Evolutionary conservation across 2,329 filamentous ascomycete species (phyloP).

Genomic region (Apiospora marii): DNA sequence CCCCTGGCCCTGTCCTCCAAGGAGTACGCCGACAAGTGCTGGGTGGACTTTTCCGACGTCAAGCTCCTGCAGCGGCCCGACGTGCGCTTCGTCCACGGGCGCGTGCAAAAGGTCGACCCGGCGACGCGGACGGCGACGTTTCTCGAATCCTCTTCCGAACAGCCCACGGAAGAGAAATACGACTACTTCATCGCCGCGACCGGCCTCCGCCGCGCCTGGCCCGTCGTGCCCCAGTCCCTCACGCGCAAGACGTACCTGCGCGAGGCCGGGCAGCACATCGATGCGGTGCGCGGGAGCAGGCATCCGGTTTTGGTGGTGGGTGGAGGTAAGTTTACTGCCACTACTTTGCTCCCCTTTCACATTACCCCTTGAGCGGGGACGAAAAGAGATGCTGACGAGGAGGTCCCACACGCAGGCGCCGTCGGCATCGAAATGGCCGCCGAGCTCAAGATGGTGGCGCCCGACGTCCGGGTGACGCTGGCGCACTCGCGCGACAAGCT

Average conservation of each 20-base stretch:
- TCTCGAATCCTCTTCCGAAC: constrained; percentile 54
- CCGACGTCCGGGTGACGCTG: constrained; percentile 72
- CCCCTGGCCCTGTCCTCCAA: constrained; percentile 74
- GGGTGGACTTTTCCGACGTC: constrained; percentile 74
- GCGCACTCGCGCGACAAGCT: constrained; percentile 76
- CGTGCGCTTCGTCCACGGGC: constrained; percentile 72
- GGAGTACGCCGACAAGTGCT: constrained; percentile 70
- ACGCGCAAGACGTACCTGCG: constrained; percentile 68
- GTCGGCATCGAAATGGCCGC: constrained; percentile 85
- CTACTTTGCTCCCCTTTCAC: too few relatives aligned
- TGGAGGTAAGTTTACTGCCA: constrained; percentile 56
- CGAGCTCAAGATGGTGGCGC: constrained; percentile 75
- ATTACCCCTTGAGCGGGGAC: too few relatives aligned
- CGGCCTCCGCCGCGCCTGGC: constrained; percentile 74
- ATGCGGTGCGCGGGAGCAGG: constrained; percentile 57
- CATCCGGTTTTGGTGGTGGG: constrained; percentile 76
- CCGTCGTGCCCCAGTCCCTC: constrained; percentile 74
- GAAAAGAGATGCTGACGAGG: too few relatives aligned
- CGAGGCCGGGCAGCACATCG: constrained; percentile 68
- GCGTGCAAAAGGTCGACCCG: constrained; percentile 66
- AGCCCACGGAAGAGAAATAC: constrained; percentile 56
- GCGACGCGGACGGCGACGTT: constrained; percentile 66
- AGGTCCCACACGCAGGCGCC: constrained; percentile 58
- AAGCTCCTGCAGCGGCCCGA: constrained; percentile 69
- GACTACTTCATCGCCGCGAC: constrained; percentile 80